Base-by-base conservation (phyloP, 768 basidiomycete species). In the Auriscalpium microsporum region DNA sequence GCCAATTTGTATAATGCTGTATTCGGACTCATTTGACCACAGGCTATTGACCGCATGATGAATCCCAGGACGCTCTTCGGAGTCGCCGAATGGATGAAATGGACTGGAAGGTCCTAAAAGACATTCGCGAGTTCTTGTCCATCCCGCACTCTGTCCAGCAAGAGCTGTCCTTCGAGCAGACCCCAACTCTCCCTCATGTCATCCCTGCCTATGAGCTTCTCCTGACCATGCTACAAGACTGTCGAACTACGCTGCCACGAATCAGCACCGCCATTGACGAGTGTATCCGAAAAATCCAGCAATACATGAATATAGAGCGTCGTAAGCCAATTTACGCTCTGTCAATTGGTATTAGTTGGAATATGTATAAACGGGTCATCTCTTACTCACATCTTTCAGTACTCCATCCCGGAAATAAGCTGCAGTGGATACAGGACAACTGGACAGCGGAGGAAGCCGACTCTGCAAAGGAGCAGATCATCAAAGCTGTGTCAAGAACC, bases 81-180 rank as follows among this genome's bases (percentile, higher is more conserved):
- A 10, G 7, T 14, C 23, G 13, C 14, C 13, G 7, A 14, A 9
- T 50, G 13, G 14, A 23, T 1, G 13, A 14, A 10, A 13, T 35
- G 13, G 33, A 50, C 3, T 33, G n/a, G 33, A 35, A 14, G 9
- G 23, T 50, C 9, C 33, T 50, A 3, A 34, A 50, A 7, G 48
- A 50, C 28, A 50, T 50, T 4, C 8, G 48, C n/a, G 28, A 50
- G 14, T 14, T 50, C 4, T 28, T 50, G 4, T 13, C 11, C 16
- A n/a, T 57, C 14, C 56, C 56, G 13, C 56, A 57, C 40, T 28
- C 46, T 5, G 52, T 57, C 23, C 48, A 57, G 4, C 56, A 57
- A 14, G n/a, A 10, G 1, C 21, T 57, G 9, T 57, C 42, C 2
- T 8, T 2, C 2, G 56, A 57, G 48, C 42, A 49, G 13, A 57